phyloP scores from a whole-genome alignment of 2,329 filamentous ascomycete genomes.

The Myriosclerotinia scirpicola region DNA sequence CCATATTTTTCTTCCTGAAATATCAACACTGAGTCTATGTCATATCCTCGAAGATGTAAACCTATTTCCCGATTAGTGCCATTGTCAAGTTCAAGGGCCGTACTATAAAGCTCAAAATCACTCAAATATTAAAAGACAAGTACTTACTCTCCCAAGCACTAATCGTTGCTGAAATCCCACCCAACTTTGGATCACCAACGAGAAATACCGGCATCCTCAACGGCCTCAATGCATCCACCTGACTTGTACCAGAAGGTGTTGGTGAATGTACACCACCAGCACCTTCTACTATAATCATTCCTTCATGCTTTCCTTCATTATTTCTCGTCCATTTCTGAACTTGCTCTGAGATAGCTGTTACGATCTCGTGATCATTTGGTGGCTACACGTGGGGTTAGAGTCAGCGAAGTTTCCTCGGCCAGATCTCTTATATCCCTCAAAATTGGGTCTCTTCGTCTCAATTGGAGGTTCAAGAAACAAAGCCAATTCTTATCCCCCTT shows the following conservation, averaged over 20 bases:
- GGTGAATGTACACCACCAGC: constrained; percentile 82
- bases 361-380: constrained; percentile 21
- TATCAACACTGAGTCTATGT: constrained; percentile 67
- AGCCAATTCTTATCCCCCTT: no score
- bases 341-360: constrained; percentile 18
- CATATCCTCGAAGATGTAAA: constrained; percentile 73
- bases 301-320: constrained; percentile 33
- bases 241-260: constrained; percentile 70
- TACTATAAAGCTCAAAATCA: fast-evolving
- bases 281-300: constrained; percentile 74
- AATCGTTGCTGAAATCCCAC: constrained; percentile 78
- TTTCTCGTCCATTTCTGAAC: constrained; percentile 12
- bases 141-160: constrained; percentile 64
- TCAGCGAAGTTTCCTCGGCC: constrained; percentile 39
- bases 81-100: neutral
- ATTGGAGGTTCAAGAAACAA: no score
- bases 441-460: no score
- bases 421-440: no score
- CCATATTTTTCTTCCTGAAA: constrained; percentile 66
- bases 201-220: constrained; percentile 72
- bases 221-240: constrained; percentile 75
- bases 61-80: constrained; percentile 45
- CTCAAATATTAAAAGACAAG: no score
- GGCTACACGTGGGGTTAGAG: constrained; percentile 36
- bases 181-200: constrained; percentile 71